These are phyloP conservation scores for Pseudogymnoascus sp. DNA, from an alignment of 2,329 filamentous ascomycete genomes.

Conservation along the genomic window DNA sequence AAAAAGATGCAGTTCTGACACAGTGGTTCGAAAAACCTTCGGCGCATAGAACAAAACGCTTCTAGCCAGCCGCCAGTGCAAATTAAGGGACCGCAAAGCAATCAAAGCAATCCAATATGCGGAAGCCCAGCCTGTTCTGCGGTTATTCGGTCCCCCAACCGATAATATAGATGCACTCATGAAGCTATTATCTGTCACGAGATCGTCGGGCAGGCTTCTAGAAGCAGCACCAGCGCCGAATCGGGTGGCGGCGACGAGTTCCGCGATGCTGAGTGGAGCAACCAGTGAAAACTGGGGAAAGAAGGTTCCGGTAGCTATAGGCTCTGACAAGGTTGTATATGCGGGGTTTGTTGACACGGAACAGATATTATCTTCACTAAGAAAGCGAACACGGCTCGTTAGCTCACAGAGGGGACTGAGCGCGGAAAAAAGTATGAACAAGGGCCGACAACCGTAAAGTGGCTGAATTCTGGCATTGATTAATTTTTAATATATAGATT, in stretches of 20 bases:
- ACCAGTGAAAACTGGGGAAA: slow-evolving; percentile 1
- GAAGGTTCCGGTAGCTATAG: slow-evolving; percentile 8
- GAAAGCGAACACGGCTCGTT: not conserved
- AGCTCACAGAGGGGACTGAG: not conserved
- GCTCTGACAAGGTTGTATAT: not conserved
- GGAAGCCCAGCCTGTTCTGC: slow-evolving; percentile 6
- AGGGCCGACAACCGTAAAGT: slow-evolving; percentile 6
- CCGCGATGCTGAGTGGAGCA: not conserved
- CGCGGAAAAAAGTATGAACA: slow-evolving; percentile 6
- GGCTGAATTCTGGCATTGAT: slow-evolving; percentile 4
- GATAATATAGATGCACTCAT: not conserved
- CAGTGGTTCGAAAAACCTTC: not conserved
- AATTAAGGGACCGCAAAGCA: not conserved
- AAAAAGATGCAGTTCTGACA: not conserved
- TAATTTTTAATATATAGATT: slow-evolving; percentile 7
- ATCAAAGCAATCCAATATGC: not conserved
- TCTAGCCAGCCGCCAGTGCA: not conserved
- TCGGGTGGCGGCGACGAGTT: not conserved
- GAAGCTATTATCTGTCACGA: not conserved
- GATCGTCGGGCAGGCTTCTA: not conserved
- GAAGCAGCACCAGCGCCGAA: not conserved
- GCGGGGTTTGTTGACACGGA: not conserved
- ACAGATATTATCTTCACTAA: not conserved
- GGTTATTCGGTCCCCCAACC: not conserved
- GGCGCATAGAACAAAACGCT: not conserved